Evolutionary conservation across 192 early-diverging fungal genomes (phyloP), one percentile per base, ranked within the genome.

Genomic region (Cladochytrium replicatum): DNA sequence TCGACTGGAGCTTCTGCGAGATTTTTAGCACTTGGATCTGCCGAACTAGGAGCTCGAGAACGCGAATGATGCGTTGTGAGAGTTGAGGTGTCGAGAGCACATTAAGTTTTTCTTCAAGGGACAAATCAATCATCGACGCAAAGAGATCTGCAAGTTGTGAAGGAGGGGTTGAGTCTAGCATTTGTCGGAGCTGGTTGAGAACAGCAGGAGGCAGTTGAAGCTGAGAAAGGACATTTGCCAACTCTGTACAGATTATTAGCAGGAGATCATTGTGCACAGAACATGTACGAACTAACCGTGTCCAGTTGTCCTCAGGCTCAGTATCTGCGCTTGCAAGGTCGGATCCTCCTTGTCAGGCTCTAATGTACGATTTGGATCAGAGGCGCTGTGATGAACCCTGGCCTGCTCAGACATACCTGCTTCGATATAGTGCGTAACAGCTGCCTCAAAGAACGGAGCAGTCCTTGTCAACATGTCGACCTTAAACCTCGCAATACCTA

Each of bases 1-100:
- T 82, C 8, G 74, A 61, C 39, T 83, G 81, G 26, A 88, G 66
- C 60, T 84, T 74, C 62, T 83, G 79, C 7, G 82, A 81, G 9
- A 90, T 86, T 45, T 81, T 84, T n/a, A 87, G 60, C 0, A 86
- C 74, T 67, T 88, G 67, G 24, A 89, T 61, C 55, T 89, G 87
- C 17, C 84, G 67, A 13, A 68, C 80, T 28, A 89, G 52, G 31
- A 81, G 71, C 27, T 77, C 76, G 6, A 77, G 47, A 0, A 78
- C 67, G 47, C 56, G 65, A 29, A 48, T 24, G 15, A 89, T 67
- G 11, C 87, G 67, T 6, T 71, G 62, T 50, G 74, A 74, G 4
- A 80, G 45, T 38, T 83, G 69, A 1, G 55, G 40, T 1, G 69
- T 66, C 15, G 77, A 61, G 5, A 87, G 52, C 25, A 86, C 77